Evolutionary conservation across 345 rosid genomes (phyloP), one percentile per base, ranked within the genome.

Genomic region (Corymbia maculata): DNA sequence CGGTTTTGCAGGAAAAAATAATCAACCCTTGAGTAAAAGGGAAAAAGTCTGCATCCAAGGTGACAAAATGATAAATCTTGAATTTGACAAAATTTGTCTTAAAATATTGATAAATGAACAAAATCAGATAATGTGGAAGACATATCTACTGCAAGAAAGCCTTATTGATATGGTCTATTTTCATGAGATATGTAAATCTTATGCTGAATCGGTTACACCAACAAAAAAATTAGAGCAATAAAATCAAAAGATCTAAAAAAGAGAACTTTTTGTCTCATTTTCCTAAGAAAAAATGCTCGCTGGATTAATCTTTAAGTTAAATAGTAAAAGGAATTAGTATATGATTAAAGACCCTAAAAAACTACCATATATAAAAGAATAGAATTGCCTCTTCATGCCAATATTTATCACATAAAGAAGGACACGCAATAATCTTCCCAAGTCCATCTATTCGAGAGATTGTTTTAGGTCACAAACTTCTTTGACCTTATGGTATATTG

Each of bases 261-360:
- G 19, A 51, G 88, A 85, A 96, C 98, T 93, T 93, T 93, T 94
- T 89, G 26, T 93, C 90, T 87, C 92, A 85, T 89, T 91, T 89
- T 86, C 93, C 86, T 86, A 89, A 55, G 89, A 88, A 88, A 88
- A 61, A 93, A 85, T n/a, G 49, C 87, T 87, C 86, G 89, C 95
- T 64, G 91, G 68, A 88, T 93, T 88, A 70, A 16, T 89, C 91
- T 94, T 92, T 89, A 89, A 80, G 52, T 53, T 88, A 55, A 85
- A 87, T 36, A 85, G 59, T 36, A 79, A 92, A 91, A 57, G 15
- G 79, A 44, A 44, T 85, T 75, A 21, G 82, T 36, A 75, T 75
- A 26, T 49, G 36, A 30, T 61, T 36, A 88, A 88, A 85, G 86
- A 88, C 47, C 85, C 52, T 51, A 4, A 79, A 42, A 87, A 79